A percentile compares a stretch with the other conserved stretches of the same genome.
phyloP scores from a whole-genome alignment of 1,139 yeast genomes.

The Arxiozyma slooffiae region DNA sequence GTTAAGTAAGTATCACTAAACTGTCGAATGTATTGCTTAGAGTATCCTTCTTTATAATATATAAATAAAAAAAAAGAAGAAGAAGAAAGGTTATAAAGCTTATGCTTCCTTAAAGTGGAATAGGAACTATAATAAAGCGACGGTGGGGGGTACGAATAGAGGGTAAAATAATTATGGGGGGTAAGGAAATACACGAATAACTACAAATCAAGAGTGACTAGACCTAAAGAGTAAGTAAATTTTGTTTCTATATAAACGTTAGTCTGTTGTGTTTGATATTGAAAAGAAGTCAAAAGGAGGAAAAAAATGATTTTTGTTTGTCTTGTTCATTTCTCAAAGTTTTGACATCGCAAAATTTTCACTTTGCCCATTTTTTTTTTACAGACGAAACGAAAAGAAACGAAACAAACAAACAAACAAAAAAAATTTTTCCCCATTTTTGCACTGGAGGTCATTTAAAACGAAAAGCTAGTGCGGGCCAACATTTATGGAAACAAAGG shows the following conservation, averaged over 20 bases:
- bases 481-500: too few species aligned
- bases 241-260: neutral
- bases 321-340: neutral
- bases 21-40: neutral
- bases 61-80: neutral
- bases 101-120: neutral
- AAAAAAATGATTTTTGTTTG: neutral
- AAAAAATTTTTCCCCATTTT: too few species aligned
- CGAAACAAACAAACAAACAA: neutral
- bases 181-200: neutral
- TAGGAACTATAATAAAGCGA: conserved; percentile 1
- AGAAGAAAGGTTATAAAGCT: neutral
- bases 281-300: neutral
- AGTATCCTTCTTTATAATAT: neutral
- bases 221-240: neutral
- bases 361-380: neutral
- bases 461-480: neutral
- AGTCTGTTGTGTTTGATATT: neutral
- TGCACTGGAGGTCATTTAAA: neutral
- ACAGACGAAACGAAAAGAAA: neutral
- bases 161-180: too few species aligned
- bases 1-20: conserved; percentile 1
- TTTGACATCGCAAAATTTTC: conserved; percentile 1
- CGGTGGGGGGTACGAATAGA: neutral
- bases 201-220: neutral